These are phyloP conservation scores for Thraustochytrium striatum DNA, from an alignment of 352 stramenopile species.

Conservation along the genomic window DNA sequence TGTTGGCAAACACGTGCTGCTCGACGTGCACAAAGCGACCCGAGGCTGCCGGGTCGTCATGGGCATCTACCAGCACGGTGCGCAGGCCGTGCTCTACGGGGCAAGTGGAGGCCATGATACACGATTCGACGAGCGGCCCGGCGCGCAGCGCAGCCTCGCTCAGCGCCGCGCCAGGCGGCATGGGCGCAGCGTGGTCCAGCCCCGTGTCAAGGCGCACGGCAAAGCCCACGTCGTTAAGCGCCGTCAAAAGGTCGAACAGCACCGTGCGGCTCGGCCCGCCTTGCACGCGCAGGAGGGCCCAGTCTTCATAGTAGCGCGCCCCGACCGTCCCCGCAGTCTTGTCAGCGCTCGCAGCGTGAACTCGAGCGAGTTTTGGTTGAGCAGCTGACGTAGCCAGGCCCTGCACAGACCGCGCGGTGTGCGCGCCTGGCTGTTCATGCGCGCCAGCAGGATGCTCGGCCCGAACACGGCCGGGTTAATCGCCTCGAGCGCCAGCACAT, in stretches of 20 bases:
- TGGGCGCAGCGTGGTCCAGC: neutral
- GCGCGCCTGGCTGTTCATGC: neutral
- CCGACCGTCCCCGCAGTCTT: neutral
- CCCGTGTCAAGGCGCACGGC: neutral
- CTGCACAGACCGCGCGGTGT: neutral
- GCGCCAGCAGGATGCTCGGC: slow-evolving; percentile 5
- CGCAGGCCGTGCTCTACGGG: neutral
- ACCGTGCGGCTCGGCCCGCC: slow-evolving; percentile 10
- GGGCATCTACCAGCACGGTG: slow-evolving; percentile 1
- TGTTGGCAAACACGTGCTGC: neutral
- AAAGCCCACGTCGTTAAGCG: slow-evolving; percentile 32
- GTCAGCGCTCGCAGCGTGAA: slow-evolving; percentile 14
- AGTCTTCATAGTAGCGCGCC: slow-evolving; percentile 20
- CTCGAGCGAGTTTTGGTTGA: slow-evolving; percentile 37
- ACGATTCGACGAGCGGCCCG: neutral
- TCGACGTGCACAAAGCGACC: slow-evolving; percentile 8
- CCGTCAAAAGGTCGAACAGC: neutral
- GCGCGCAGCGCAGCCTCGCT: neutral
- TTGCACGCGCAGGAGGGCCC: slow-evolving; percentile 17
- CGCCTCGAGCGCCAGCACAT: slow-evolving; percentile 10
- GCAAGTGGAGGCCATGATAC: neutral
- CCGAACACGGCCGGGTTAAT: neutral
- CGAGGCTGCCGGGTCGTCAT: neutral
- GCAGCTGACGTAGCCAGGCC: slow-evolving; percentile 26
- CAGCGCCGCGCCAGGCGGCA: neutral